phyloP scores from a whole-genome alignment of 768 basidiomycete species.

The Serpula lacrymans region DNA sequence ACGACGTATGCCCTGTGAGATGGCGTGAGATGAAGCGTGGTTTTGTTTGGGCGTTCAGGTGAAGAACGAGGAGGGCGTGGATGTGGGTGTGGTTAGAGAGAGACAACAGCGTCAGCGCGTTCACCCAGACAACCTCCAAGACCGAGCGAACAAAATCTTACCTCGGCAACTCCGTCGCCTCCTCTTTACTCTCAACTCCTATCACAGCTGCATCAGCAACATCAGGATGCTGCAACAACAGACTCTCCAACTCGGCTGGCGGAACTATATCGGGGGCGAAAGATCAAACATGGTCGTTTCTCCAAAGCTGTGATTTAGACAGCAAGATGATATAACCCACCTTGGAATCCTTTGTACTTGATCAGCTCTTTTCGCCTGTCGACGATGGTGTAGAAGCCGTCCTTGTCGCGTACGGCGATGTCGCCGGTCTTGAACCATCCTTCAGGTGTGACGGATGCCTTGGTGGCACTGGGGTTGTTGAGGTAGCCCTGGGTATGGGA shows the following conservation, averaged over 20 bases:
- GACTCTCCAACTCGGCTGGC: constrained; percentile 80
- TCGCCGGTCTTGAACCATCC: constrained; percentile 92
- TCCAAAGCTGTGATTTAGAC: not conserved
- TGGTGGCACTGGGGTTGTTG: constrained; percentile 68
- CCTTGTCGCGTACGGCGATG: constrained; percentile 59
- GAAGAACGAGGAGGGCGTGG: too few species aligned
- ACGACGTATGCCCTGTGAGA: constrained; percentile 57
- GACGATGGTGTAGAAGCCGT: constrained; percentile 75
- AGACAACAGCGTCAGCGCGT: too few species aligned
- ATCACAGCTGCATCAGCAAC: constrained; percentile 82
- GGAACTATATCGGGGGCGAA: constrained; percentile 54
- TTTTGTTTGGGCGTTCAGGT: not conserved
- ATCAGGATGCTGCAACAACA: constrained; percentile 70
- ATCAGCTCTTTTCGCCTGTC: constrained; percentile 74
- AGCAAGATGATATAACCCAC: constrained; percentile 39
- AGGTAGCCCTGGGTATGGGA: constrained; percentile 59
- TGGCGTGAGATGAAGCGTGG: not conserved
- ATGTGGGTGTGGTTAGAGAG: too few species aligned
- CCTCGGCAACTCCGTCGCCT: constrained; percentile 83
- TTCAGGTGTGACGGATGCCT: constrained; percentile 62
- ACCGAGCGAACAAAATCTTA: constrained; percentile 22
- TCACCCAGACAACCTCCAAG: too few species aligned
- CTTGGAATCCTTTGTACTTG: constrained; percentile 85
- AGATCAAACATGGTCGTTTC: not conserved
- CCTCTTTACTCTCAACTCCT: constrained; percentile 59